Percentiles rank a stretch among this genome's conserved stretches.
phyloP scores from a whole-genome alignment of 2,329 filamentous ascomycete species.

The Aotearoamyces nothofagi region DNA sequence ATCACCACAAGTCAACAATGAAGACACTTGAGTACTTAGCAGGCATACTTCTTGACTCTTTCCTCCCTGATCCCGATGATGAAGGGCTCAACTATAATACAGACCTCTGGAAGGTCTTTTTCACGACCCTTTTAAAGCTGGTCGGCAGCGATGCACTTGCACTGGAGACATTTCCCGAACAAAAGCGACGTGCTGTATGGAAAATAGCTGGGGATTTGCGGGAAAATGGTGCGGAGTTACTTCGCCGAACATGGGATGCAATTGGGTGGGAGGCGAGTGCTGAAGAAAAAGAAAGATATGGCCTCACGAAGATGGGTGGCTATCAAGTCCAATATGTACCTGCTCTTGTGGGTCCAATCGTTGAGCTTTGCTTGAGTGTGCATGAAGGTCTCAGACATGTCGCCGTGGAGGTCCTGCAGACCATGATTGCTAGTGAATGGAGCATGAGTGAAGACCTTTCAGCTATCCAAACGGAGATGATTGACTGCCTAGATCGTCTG shows the following conservation, averaged over 20 bases:
- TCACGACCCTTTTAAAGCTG: conserved; percentile 74
- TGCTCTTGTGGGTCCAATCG: conserved; percentile 75
- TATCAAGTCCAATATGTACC: conserved; percentile 99
- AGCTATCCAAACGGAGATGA: conserved; percentile 89
- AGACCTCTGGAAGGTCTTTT: conserved; percentile 87
- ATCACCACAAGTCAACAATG: conserved; percentile 83
- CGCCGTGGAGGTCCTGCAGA: conserved; percentile 85
- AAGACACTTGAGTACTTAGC: conserved; percentile 71
- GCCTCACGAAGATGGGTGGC: conserved; percentile 73
- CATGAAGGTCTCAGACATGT: conserved; percentile 82
- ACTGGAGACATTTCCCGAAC: conserved; percentile 90
- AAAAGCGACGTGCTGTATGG: conserved; percentile 93
- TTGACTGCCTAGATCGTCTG: conserved; percentile 77
- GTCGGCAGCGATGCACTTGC: conserved; percentile 81
- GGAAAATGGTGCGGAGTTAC: conserved; percentile 74
- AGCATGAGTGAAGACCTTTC: conserved; percentile 83
- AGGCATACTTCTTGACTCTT: conserved; percentile 64
- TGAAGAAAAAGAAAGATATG: conserved; percentile 67
- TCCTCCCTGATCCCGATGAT: conserved; percentile 79
- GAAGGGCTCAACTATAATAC: conserved; percentile 67
- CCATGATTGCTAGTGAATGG: conserved; percentile 99
- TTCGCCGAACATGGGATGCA: conserved; percentile 80
- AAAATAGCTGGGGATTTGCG: conserved; percentile 96
- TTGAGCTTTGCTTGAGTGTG: conserved; percentile 87
- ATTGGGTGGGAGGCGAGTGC: conserved; percentile 87